Percentiles rank a stretch among this genome's conserved stretches.
Conservation (phyloP, 139 green algal species). For the Asterochloris erici region DNA sequence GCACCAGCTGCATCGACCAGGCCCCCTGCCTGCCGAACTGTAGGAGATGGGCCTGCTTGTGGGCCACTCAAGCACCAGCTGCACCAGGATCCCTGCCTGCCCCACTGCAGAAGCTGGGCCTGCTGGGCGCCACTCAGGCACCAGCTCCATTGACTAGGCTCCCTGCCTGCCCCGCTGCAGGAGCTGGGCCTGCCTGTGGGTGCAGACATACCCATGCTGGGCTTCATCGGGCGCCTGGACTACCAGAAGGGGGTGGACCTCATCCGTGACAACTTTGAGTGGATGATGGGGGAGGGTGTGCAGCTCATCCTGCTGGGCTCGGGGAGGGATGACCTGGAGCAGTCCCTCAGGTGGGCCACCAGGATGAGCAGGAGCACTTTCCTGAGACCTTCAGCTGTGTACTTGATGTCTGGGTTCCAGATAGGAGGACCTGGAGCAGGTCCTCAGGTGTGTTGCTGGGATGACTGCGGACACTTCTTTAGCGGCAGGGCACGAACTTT, state of each 20-base stretch:
- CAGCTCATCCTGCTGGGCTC: conserved; percentile 96
- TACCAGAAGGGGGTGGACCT: conserved; percentile 99
- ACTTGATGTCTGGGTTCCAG: conserved; percentile 92
- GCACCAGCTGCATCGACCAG: no score
- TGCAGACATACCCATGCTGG: conserved; percentile 78
- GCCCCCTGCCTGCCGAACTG: conserved; percentile 7
- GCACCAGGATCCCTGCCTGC: no score
- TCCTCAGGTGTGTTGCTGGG: conserved; percentile 37
- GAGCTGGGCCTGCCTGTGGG: conserved; percentile 92
- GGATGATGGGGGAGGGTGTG: conserved; percentile 72
- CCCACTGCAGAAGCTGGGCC: no score
- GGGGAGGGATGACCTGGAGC: conserved; percentile 87
- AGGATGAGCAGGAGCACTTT: no score
- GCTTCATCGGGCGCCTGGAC: conserved; percentile 92
- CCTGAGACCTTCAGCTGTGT: no score
- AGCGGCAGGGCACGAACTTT: no score
- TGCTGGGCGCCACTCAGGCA: no score
- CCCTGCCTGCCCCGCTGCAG: conserved; percentile 22
- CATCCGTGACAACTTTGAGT: conserved; percentile 86
- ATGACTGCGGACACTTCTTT: no score
- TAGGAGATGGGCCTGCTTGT: conserved; percentile 90
- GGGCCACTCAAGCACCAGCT: no score
- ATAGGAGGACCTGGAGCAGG: conserved; percentile 81
- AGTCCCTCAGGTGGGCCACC: conserved; percentile 43
- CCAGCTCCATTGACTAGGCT: background rate